phyloP scores from a whole-genome alignment of 1,284 basidiomycete genomes.

The Peniophora sp. region DNA sequence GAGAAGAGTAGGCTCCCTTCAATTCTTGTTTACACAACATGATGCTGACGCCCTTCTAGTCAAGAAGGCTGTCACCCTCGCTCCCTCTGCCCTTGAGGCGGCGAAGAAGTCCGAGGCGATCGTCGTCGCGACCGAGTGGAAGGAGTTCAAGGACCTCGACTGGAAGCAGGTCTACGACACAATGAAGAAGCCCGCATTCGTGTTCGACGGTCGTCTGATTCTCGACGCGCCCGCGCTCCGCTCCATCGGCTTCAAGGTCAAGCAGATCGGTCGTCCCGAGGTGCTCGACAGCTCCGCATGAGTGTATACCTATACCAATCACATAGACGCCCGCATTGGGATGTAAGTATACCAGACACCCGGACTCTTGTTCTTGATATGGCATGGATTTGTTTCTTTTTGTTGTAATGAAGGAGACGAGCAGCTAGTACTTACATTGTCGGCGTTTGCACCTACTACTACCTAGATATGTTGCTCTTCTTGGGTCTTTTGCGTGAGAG shows the following conservation, averaged over 20 bases:
- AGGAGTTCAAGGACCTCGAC: slow-evolving; percentile 89
- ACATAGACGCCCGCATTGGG: no score
- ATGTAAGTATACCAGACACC: no score
- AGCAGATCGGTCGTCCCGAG: neutral
- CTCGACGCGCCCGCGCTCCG: slow-evolving; percentile 76
- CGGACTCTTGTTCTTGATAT: no score
- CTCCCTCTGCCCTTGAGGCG: slow-evolving; percentile 73
- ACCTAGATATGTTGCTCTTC: no score
- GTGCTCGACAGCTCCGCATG: neutral
- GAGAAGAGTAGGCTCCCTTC: slow-evolving; percentile 44
- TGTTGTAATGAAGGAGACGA: no score
- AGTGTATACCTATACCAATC: no score
- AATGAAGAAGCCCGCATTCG: slow-evolving; percentile 95
- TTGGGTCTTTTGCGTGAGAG: no score
- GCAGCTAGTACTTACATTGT: no score
- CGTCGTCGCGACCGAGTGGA: slow-evolving; percentile 92
- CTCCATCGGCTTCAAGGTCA: slow-evolving; percentile 85
- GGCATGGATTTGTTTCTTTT: no score
- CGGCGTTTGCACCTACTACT: no score
- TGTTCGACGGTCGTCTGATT: slow-evolving; percentile 89
- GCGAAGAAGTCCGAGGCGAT: slow-evolving; percentile 88
- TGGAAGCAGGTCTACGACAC: slow-evolving; percentile 80
- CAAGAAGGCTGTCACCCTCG: slow-evolving; percentile 83
- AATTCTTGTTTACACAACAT: neutral
- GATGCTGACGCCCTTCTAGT: slow-evolving; percentile 37